phyloP scores from a whole-genome alignment of 2,329 filamentous ascomycete genomes.

The Penicillium brevicompactum region DNA sequence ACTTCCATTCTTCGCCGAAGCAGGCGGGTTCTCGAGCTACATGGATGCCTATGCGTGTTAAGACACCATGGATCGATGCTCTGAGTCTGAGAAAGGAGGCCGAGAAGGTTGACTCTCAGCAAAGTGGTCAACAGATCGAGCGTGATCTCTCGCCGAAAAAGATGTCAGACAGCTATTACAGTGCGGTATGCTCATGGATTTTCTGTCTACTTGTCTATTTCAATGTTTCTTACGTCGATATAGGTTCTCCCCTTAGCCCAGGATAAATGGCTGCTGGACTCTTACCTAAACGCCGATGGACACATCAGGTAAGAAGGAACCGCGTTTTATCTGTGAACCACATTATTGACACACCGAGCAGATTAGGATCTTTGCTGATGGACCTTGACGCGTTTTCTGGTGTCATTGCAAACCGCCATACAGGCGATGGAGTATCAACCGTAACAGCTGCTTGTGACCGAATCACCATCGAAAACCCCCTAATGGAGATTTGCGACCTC shows the following conservation, averaged over 20 bases:
- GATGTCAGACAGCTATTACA: slow-evolving; percentile 72
- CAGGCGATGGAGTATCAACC: slow-evolving; percentile 64
- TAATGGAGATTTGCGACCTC: slow-evolving; percentile 77
- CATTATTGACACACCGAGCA: slow-evolving; percentile 32
- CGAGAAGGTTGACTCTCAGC: slow-evolving; percentile 28
- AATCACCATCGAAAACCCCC: slow-evolving; percentile 68
- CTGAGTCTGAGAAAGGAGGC: slow-evolving; percentile 56
- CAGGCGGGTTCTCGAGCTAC: slow-evolving; percentile 33
- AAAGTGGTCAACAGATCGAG: slow-evolving; percentile 37
- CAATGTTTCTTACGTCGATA: slow-evolving; percentile 15
- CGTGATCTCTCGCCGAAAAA: slow-evolving; percentile 65
- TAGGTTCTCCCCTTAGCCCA: slow-evolving; percentile 68
- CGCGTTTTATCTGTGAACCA: not conserved
- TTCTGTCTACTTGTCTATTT: not conserved
- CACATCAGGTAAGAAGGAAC: slow-evolving; percentile 61
- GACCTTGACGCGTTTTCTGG: slow-evolving; percentile 77
- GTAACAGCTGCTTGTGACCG: slow-evolving; percentile 67
- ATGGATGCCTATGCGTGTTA: slow-evolving; percentile 60
- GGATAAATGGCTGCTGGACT: slow-evolving; percentile 76
- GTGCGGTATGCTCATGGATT: slow-evolving; percentile 54
- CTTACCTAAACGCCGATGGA: slow-evolving; percentile 74
- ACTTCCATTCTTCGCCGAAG: slow-evolving; percentile 33
- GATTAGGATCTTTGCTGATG: slow-evolving; percentile 74
- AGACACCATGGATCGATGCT: slow-evolving; percentile 70
- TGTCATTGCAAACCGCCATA: slow-evolving; percentile 74